Conservation (phyloP, 1,284 basidiomycete genomes). For the Puccinia sorghi region DNA sequence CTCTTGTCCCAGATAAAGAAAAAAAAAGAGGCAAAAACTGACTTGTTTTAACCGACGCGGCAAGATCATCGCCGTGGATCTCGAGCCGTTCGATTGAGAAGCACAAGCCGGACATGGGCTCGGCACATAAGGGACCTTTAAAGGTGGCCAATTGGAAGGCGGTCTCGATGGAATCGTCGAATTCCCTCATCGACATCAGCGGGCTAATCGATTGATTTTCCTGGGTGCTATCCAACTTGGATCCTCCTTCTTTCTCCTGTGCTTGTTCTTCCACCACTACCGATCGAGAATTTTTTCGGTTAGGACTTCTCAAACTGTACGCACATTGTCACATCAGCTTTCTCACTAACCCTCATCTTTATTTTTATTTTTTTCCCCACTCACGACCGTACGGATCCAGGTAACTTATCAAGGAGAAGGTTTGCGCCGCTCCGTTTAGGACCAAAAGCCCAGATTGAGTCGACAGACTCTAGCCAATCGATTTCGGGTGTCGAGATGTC, state of each 20-base stretch:
- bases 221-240: not conserved
- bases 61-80: constrained; percentile 62
- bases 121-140: constrained; percentile 90
- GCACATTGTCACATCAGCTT: not conserved
- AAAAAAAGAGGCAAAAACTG: not conserved
- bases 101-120: constrained; percentile 89
- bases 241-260: not conserved
- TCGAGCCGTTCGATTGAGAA: constrained; percentile 80
- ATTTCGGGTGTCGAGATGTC: constrained; percentile 71
- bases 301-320: constrained; percentile 31
- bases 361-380: constrained; percentile 50
- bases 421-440: constrained; percentile 85
- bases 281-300: not conserved
- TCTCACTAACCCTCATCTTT: not conserved
- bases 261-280: not conserved
- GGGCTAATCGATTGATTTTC: too few relatives aligned
- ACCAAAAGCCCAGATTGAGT: constrained; percentile 86
- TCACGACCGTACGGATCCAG: constrained; percentile 57
- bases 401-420: constrained; percentile 70
- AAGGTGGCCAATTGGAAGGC: constrained; percentile 94
- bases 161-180: constrained; percentile 80
- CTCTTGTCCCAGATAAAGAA: not conserved
- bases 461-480: constrained; percentile 75
- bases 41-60: constrained; percentile 65
- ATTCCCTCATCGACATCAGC: constrained; percentile 62